Percentiles rank a stretch among this genome's conserved stretches.
Evolutionary conservation across 1,139 yeast genomes (phyloP).

Genomic region (Suzukiozyma palmioleophila): DNA sequence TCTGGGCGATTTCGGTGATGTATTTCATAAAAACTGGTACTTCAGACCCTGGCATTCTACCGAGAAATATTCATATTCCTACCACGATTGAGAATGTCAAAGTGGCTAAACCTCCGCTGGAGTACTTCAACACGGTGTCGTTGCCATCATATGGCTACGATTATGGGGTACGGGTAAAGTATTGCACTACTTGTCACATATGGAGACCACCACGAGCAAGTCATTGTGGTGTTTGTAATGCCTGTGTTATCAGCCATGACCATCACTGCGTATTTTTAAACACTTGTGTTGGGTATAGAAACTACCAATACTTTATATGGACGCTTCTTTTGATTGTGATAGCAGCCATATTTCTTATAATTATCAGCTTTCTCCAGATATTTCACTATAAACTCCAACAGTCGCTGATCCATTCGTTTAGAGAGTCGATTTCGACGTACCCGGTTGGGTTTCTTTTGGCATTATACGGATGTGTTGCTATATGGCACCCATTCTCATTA

Average conservation of each 20-base stretch:
- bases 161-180: slow-evolving; percentile 38
- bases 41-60: slow-evolving; percentile 71
- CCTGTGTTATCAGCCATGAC: slow-evolving; percentile 42
- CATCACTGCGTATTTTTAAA: slow-evolving; percentile 39
- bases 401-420: slow-evolving; percentile 11
- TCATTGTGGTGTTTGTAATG: slow-evolving; percentile 42
- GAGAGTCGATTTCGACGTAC: slow-evolving; percentile 18
- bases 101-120: slow-evolving; percentile 43
- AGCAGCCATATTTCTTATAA: slow-evolving; percentile 18
- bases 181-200: slow-evolving; percentile 44
- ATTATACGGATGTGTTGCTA: slow-evolving; percentile 39
- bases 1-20: slow-evolving; percentile 45
- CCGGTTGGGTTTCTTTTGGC: slow-evolving; percentile 49
- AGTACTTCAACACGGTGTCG: slow-evolving; percentile 54
- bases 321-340: slow-evolving; percentile 24
- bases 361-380: slow-evolving; percentile 25
- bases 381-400: slow-evolving; percentile 17
- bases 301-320: slow-evolving; percentile 39
- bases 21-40: slow-evolving; percentile 54
- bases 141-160: slow-evolving; percentile 43
- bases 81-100: slow-evolving; percentile 13
- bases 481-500: slow-evolving; percentile 53
- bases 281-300: slow-evolving; percentile 37
- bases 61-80: slow-evolving; percentile 61
- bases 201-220: slow-evolving; percentile 45